Evolutionary conservation across 495 filamentous ascomycete species (phyloP).

Genomic region (Wilcoxina mikolae): DNA sequence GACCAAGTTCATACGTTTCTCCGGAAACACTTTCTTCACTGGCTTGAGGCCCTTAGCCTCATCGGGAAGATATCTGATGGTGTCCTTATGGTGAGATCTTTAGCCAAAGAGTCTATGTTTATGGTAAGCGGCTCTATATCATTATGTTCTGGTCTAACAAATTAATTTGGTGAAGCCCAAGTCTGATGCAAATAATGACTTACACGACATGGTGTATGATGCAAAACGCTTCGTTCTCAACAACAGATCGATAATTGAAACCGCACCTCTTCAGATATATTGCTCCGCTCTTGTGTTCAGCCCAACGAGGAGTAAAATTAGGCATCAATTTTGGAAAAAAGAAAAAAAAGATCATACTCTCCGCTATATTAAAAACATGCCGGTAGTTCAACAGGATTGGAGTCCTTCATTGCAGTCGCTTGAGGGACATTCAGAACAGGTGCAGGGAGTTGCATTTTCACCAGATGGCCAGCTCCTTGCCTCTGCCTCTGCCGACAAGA

Average conservation of each 20-base stretch:
- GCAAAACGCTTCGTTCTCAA: conserved; percentile 23
- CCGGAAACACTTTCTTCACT: conserved; percentile 17
- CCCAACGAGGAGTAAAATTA: conserved; percentile 22
- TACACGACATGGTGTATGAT: not conserved
- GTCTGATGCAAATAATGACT: not conserved
- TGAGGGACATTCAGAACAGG: conserved; percentile 27
- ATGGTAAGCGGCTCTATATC: not conserved
- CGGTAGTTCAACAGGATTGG: conserved; percentile 13
- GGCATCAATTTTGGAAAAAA: conserved; percentile 18
- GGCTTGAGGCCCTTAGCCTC: conserved; percentile 21
- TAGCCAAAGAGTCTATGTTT: conserved; percentile 1
- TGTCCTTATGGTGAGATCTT: not conserved
- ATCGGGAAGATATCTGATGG: conserved; percentile 16
- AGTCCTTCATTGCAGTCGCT: conserved; percentile 17
- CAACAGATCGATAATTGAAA: conserved; percentile 19
- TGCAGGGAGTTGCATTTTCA: conserved; percentile 8
- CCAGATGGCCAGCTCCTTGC: conserved; percentile 1
- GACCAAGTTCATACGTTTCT: conserved; percentile 15
- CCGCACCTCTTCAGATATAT: conserved; percentile 28
- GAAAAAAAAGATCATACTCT: not conserved
- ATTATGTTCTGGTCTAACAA: conserved; percentile 14
- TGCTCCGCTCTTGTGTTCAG: conserved; percentile 27
- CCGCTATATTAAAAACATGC: conserved; percentile 10
- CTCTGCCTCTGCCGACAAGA: not conserved
- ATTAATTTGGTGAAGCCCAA: conserved; percentile 23